phyloP scores from a whole-genome alignment of 1,139 yeast species.

The Pichia cactophila region DNA sequence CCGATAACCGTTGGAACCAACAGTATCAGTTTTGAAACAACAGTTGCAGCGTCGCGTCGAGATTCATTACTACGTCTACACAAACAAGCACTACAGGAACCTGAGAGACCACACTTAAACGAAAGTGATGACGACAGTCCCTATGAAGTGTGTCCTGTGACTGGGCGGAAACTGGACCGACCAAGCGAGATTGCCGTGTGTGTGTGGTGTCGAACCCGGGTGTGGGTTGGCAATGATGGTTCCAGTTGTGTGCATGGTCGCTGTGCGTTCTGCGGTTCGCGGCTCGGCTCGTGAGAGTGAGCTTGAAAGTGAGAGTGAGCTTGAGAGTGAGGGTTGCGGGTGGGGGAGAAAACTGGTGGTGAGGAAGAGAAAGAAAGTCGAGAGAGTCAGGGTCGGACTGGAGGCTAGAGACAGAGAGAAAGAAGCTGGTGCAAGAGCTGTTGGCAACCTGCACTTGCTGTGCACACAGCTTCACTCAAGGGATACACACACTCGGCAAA shows the following conservation, averaged over 20 bases:
- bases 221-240: background rate
- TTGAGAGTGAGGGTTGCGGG: too few species aligned
- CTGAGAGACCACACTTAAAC: background rate
- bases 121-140: background rate
- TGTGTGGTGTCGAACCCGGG: background rate
- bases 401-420: too few species aligned
- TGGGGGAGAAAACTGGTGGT: too few species aligned
- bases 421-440: too few species aligned
- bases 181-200: background rate
- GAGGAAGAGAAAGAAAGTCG: too few species aligned
- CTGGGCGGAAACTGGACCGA: background rate
- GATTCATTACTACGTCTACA: background rate
- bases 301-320: too few species aligned
- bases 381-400: too few species aligned
- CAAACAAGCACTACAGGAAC: background rate
- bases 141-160: background rate
- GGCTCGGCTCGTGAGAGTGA: background rate
- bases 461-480: too few species aligned
- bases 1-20: background rate
- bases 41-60: background rate
- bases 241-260: background rate
- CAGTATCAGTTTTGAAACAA: background rate
- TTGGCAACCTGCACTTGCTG: too few species aligned
- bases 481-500: background rate
- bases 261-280: background rate